Percentiles rank a stretch among this genome's conserved stretches.
Evolutionary conservation across 192 early-diverging fungal genomes (phyloP).

Genomic region (Umbelopsis sp.): DNA sequence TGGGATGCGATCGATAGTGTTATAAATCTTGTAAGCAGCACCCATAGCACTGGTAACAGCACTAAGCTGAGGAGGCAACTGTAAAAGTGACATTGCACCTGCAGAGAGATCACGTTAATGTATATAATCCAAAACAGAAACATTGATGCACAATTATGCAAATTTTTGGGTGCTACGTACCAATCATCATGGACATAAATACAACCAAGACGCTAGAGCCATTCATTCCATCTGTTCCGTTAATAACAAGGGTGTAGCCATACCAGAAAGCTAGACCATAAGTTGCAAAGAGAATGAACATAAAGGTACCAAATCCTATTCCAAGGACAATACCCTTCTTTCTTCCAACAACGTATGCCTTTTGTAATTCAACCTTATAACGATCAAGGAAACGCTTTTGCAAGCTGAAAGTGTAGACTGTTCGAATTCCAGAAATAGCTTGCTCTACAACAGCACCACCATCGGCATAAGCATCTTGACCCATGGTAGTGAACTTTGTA

Average conservation of each 20-base stretch:
- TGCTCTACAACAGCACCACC: constrained; percentile 86
- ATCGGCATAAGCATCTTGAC: constrained; percentile 67
- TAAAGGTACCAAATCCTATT: constrained; percentile 66
- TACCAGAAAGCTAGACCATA: constrained; percentile 86
- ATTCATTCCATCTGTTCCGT: constrained; percentile 26
- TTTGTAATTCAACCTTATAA: constrained; percentile 61
- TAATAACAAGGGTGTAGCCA: constrained; percentile 60
- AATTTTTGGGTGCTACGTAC: constrained; percentile 41
- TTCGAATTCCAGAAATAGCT: constrained; percentile 77
- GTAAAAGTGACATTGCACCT: constrained; percentile 71
- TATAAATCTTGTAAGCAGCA: constrained; percentile 77
- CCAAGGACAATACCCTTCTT: constrained; percentile 64
- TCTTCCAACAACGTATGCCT: constrained; percentile 67
- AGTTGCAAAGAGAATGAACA: constrained; percentile 68
- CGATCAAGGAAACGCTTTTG: constrained; percentile 67
- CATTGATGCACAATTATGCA: constrained; percentile 35
- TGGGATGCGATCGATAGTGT: constrained; percentile 78
- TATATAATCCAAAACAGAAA: constrained; percentile 36
- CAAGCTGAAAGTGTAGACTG: constrained; percentile 81
- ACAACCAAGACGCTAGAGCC: constrained; percentile 68
- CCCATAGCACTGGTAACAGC: constrained; percentile 73
- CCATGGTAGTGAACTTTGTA: constrained; percentile 43
- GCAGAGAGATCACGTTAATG: constrained; percentile 45
- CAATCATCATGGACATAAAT: constrained; percentile 88
- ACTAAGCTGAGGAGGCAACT: constrained; percentile 66